Evolutionary conservation across 2,329 filamentous ascomycete species (phyloP).

Genomic region (Cercospora sp.): DNA sequence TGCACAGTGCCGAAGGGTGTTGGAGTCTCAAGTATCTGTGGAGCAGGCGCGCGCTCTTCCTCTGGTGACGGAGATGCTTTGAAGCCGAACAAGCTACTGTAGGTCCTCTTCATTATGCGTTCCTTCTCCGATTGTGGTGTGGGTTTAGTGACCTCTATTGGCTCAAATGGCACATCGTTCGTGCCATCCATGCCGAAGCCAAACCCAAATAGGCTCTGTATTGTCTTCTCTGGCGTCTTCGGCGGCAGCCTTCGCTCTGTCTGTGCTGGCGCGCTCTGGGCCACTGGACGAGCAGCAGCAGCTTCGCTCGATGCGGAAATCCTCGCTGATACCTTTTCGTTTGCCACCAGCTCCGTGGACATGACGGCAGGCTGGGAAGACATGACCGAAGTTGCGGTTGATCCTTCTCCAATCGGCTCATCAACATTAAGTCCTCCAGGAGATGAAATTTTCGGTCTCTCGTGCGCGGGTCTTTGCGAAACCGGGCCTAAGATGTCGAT

Average conservation of each 20-base stretch:
- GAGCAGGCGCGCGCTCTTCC: conserved; percentile 17
- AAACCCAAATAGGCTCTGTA: conserved; percentile 19
- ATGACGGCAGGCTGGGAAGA: not conserved
- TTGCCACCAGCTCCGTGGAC: not conserved
- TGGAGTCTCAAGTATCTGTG: conserved; percentile 9
- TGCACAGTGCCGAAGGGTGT: conserved; percentile 12
- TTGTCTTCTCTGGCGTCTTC: conserved; percentile 21
- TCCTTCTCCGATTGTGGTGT: conserved; percentile 37
- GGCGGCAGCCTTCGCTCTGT: not conserved
- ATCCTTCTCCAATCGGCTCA: not conserved
- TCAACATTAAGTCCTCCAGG: not conserved
- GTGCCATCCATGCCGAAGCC: conserved; percentile 29
- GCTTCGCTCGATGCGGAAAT: not conserved
- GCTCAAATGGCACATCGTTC: conserved; percentile 10
- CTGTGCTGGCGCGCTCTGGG: not conserved
- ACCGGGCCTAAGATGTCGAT: not conserved
- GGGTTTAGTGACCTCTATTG: conserved; percentile 3
- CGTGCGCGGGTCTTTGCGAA: not conserved
- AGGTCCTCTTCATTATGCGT: conserved; percentile 35
- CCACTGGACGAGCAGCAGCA: not conserved
- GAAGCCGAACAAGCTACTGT: conserved; percentile 37
- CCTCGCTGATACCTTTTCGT: not conserved
- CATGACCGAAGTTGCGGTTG: not conserved
- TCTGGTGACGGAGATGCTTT: conserved; percentile 31
- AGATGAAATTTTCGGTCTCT: not conserved